Evolutionary conservation across 768 basidiomycete genomes (phyloP).

Genomic region (Xerocomellus dryophilus): DNA sequence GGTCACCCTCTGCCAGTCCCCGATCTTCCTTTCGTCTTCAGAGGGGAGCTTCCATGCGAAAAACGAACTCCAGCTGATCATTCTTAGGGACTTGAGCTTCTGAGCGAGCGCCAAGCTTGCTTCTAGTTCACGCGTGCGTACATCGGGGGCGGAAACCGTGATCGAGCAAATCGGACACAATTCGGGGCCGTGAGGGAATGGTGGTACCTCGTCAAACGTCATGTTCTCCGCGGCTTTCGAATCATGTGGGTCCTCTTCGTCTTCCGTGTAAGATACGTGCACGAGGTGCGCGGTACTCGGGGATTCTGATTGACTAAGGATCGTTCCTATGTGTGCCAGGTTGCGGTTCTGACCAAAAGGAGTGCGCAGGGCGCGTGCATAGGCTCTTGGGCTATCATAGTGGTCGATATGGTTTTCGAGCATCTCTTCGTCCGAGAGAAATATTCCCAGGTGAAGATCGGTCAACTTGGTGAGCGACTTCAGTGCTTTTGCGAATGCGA

Average conservation of each 20-base stretch:
- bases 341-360: conserved; percentile 7
- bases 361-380: conserved; percentile 18
- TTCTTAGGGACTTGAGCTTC: conserved; percentile 42
- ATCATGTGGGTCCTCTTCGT: conserved; percentile 13
- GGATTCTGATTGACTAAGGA: conserved; percentile 28
- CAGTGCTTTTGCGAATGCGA: conserved; percentile 42
- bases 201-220: conserved; percentile 15
- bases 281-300: conserved; percentile 2
- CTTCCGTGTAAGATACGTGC: conserved; percentile 22
- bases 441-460: conserved; percentile 58
- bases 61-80: conserved; percentile 53
- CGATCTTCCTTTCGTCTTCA: conserved; percentile 17
- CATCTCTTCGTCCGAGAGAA: conserved; percentile 54
- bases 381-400: conserved; percentile 23
- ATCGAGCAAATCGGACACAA: conserved; percentile 38
- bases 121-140: conserved; percentile 44
- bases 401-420: conserved; percentile 43
- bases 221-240: neutral
- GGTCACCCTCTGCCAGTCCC: conserved; percentile 32
- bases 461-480: conserved; percentile 45
- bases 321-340: conserved; percentile 2
- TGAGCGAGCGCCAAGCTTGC: conserved; percentile 46
- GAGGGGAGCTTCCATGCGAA: conserved; percentile 28
- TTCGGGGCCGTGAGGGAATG: conserved; percentile 33
- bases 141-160: conserved; percentile 23